Evolutionary conservation across 805 yeast genomes (phyloP).

Genomic region (Yarrowia porcina): DNA sequence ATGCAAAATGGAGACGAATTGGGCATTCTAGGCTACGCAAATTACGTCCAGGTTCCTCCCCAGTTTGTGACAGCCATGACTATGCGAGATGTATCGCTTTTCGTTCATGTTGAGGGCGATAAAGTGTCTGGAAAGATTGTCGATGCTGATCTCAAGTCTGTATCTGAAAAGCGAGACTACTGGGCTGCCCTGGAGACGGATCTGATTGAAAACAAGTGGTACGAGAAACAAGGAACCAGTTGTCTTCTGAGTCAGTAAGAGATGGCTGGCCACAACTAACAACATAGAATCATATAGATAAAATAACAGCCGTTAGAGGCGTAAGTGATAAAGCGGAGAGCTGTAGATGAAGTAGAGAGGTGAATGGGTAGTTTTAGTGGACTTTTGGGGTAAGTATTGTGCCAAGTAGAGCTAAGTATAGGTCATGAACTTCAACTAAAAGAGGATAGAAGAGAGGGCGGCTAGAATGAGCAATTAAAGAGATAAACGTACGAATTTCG

Average conservation of each 20-base stretch:
- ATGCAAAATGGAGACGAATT: constrained; percentile 6
- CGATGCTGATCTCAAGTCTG: constrained; percentile 1
- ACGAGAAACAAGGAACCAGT: neutral
- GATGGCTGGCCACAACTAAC: neutral
- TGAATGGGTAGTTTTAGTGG: too few species aligned
- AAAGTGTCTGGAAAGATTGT: neutral
- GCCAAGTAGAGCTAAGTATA: too few species aligned
- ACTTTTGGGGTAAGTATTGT: too few species aligned
- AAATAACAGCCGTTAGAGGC: too few species aligned
- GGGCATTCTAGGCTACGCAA: constrained; percentile 13
- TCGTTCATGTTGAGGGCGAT: neutral
- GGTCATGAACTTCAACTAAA: too few species aligned
- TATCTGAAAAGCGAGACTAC: neutral
- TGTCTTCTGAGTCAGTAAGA: neutral
- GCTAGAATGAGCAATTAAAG: too few species aligned
- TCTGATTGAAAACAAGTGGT: neutral
- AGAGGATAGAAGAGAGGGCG: too few species aligned
- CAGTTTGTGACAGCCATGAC: constrained; percentile 15
- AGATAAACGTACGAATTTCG: too few species aligned
- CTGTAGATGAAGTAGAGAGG: too few species aligned
- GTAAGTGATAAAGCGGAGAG: too few species aligned
- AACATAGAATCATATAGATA: neutral
- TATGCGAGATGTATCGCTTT: constrained; percentile 14
- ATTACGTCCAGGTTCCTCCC: neutral
- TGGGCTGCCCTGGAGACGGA: constrained; percentile 7